phyloP scores from a whole-genome alignment of 2,329 filamentous ascomycete genomes.

The Dothideomycetes sp. region DNA sequence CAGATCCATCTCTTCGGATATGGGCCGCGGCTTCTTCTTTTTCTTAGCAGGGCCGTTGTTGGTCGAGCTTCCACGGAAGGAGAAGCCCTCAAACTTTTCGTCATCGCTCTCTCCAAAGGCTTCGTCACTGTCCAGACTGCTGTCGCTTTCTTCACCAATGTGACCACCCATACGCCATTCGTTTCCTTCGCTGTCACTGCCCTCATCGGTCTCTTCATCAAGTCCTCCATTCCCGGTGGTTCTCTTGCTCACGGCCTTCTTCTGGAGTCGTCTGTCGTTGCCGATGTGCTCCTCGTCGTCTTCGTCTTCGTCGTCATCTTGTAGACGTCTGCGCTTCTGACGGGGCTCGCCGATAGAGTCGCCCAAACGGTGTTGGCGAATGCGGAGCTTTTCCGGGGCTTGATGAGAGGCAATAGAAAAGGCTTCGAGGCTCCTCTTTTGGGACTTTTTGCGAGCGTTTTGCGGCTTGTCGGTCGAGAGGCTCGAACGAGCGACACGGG shows the following conservation, averaged over 20 bases:
- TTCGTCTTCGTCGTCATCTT: constrained; percentile 44
- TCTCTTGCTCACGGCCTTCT: constrained; percentile 25
- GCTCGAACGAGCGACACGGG: constrained; percentile 32
- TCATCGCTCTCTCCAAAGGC: constrained; percentile 85
- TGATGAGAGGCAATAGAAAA: constrained; percentile 55
- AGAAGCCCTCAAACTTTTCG: constrained; percentile 71
- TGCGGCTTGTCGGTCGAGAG: constrained; percentile 26
- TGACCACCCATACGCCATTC: constrained; percentile 67
- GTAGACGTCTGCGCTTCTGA: constrained; percentile 34
- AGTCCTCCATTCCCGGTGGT: constrained; percentile 14
- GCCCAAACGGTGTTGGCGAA: constrained; percentile 51
- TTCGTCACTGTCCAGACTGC: constrained; percentile 64
- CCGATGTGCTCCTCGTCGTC: constrained; percentile 35
- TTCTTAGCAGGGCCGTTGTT: constrained; percentile 45
- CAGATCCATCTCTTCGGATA: constrained; percentile 36
- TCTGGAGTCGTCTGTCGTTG: constrained; percentile 21
- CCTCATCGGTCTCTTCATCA: constrained; percentile 53
- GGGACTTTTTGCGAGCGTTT: constrained; percentile 34
- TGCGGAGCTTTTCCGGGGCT: constrained; percentile 43
- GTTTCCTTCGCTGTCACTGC: constrained; percentile 77
- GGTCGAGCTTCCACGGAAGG: constrained; percentile 52
- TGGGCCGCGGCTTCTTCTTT: constrained; percentile 32
- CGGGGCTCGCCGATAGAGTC: constrained; percentile 38
- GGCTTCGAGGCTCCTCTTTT: constrained; percentile 52
- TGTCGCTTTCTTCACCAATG: constrained; percentile 57